Evolutionary conservation across 805 yeast genomes (phyloP).

Genomic region (Ascoidea asiatica): DNA sequence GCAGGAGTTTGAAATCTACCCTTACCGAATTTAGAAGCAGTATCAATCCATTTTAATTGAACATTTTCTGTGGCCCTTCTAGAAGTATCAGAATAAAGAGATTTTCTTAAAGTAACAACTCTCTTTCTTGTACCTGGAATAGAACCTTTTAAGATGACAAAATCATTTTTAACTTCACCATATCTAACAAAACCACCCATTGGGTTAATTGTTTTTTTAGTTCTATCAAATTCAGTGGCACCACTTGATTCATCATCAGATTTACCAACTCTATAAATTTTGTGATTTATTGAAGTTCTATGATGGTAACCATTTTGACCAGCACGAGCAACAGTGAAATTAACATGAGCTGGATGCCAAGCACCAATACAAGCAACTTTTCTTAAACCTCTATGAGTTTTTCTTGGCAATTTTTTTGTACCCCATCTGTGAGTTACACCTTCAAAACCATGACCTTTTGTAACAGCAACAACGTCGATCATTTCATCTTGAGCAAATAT

Average conservation of each 20-base stretch:
- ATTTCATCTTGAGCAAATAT: constrained; percentile 98
- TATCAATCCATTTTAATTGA: constrained; percentile 98
- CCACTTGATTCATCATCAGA: constrained; percentile 90
- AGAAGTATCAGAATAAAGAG: constrained; percentile 93
- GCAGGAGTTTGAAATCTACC: constrained; percentile 99
- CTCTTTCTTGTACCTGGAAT: constrained; percentile 99
- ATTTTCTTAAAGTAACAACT: constrained; percentile 97
- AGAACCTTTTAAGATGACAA: constrained; percentile 95
- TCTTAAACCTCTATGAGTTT: constrained; percentile 99
- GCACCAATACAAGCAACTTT: constrained; percentile 99
- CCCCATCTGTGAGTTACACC: constrained; percentile 99
- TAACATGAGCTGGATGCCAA: constrained; percentile 99
- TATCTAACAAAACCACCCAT: constrained; percentile 99
- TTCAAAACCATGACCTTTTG: constrained; percentile 99
- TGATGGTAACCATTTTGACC: constrained; percentile 99
- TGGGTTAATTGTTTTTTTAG: constrained; percentile 99
- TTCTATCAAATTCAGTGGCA: constrained; percentile 97
- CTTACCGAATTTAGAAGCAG: constrained; percentile 99
- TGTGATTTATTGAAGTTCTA: constrained; percentile 99
- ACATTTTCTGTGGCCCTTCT: constrained; percentile 97
- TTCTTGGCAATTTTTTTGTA: constrained; percentile 99
- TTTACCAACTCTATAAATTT: constrained; percentile 98
- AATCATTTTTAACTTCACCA: constrained; percentile 97
- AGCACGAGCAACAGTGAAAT: constrained; percentile 99
- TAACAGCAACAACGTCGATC: constrained; percentile 97